Evolutionary conservation across 495 filamentous ascomycete species (phyloP).

Genomic region (Durotheca rogersii): DNA sequence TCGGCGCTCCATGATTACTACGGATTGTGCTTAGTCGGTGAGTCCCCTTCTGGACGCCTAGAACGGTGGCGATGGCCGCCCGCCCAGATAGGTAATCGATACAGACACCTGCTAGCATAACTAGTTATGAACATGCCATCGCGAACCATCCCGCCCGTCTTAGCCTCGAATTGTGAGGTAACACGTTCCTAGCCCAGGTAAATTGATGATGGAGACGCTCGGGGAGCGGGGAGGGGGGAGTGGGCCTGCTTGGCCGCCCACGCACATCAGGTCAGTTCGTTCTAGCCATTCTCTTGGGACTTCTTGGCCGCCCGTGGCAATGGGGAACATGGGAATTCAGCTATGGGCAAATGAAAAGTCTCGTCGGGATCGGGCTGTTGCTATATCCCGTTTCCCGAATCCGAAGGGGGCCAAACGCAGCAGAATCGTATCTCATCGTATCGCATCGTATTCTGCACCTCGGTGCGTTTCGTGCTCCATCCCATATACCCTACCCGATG

Average conservation of each 20-base stretch:
- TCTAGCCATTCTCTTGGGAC: background rate
- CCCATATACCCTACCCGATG: background rate
- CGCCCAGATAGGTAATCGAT: no score
- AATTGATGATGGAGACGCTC: background rate
- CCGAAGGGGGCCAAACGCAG: background rate
- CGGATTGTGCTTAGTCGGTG: no score
- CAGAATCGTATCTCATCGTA: background rate
- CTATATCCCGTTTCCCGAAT: background rate
- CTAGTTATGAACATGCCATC: no score
- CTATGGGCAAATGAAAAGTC: background rate
- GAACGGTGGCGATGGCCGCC: background rate
- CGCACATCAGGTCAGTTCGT: no score
- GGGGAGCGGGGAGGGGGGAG: no score
- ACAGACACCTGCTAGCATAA: no score
- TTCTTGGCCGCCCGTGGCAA: background rate
- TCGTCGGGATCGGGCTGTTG: background rate
- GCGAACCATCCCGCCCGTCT: background rate
- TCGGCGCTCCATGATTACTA: background rate
- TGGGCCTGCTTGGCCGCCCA: no score
- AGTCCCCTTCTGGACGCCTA: no score
- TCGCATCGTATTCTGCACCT: background rate
- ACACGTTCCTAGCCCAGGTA: background rate
- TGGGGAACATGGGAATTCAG: background rate
- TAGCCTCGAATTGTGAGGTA: background rate
- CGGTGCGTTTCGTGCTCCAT: background rate